Evolutionary conservation across 176 grass and related monocot species (phyloP).

Genomic region (Coix lacrymajobi): DNA sequence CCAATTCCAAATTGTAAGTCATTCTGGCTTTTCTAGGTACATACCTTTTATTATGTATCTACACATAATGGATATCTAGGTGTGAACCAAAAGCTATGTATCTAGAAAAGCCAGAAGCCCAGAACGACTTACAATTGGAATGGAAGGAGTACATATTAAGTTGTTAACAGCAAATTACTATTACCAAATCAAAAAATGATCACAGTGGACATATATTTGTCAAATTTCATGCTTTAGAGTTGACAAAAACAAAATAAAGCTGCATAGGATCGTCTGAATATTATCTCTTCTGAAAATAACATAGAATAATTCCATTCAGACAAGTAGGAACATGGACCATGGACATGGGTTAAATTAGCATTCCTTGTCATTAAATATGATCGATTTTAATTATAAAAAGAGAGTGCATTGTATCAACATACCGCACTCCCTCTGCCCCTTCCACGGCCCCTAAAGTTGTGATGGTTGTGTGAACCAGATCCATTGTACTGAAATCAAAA

Average conservation of each 20-base stretch:
- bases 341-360: neutral
- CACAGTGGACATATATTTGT: neutral
- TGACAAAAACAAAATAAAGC: neutral
- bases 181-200: neutral
- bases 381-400: too few relatives aligned
- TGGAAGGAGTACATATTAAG: neutral
- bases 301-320: neutral
- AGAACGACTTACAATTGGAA: too few relatives aligned
- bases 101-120: too few relatives aligned
- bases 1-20: too few relatives aligned
- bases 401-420: conserved; percentile 6
- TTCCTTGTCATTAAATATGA: neutral
- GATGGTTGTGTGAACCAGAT: conserved; percentile 43
- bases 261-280: neutral
- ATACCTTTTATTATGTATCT: too few relatives aligned
- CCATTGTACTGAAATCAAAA: conserved; percentile 57
- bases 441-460: conserved; percentile 64
- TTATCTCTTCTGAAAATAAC: neutral
- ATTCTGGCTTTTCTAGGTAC: too few relatives aligned
- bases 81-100: too few relatives aligned
- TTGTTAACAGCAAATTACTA: neutral
- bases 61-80: too few relatives aligned
- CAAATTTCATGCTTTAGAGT: neutral
- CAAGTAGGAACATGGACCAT: neutral
- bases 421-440: conserved; percentile 73